Conservation (phyloP, 1,139 yeast genomes). For the Wickerhamiella infanticola region DNA sequence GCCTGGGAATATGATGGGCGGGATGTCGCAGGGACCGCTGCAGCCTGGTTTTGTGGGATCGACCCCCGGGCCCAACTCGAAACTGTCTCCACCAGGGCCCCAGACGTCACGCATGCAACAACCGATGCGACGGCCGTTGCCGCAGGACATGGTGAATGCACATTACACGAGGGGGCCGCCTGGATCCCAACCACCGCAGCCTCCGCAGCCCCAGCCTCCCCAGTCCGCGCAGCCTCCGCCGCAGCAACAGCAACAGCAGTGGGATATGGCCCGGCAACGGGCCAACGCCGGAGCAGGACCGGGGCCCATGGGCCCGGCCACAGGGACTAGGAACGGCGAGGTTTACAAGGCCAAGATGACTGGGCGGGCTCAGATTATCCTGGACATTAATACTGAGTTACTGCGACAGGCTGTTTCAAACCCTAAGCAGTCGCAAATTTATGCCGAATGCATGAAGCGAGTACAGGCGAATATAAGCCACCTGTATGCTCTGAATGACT, state of each 20-base stretch:
- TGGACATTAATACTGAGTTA: constrained; percentile 23
- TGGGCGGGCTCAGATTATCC: constrained; percentile 12
- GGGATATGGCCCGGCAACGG: constrained; percentile 7
- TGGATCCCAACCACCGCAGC: background rate
- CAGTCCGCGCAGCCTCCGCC: constrained; percentile 1
- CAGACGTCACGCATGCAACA: background rate
- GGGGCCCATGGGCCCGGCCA: constrained; percentile 7
- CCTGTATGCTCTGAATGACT: constrained; percentile 20
- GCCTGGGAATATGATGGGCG: background rate
- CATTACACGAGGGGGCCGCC: background rate
- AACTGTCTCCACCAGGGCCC: background rate
- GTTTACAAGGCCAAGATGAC: background rate
- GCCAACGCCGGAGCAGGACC: constrained; percentile 9
- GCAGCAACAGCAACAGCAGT: constrained; percentile 6
- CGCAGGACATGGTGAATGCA: background rate
- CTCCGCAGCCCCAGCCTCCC: background rate
- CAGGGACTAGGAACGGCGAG: background rate
- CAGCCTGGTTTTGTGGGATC: background rate
- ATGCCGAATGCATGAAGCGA: constrained; percentile 19
- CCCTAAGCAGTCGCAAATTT: constrained; percentile 8
- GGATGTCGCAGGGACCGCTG: background rate
- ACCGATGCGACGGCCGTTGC: background rate
- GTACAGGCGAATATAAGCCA: constrained; percentile 23
- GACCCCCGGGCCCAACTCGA: background rate
- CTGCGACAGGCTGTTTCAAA: constrained; percentile 17